Conservation (phyloP, 73 alveolate genomes). For the Stentor coeruleus region DNA sequence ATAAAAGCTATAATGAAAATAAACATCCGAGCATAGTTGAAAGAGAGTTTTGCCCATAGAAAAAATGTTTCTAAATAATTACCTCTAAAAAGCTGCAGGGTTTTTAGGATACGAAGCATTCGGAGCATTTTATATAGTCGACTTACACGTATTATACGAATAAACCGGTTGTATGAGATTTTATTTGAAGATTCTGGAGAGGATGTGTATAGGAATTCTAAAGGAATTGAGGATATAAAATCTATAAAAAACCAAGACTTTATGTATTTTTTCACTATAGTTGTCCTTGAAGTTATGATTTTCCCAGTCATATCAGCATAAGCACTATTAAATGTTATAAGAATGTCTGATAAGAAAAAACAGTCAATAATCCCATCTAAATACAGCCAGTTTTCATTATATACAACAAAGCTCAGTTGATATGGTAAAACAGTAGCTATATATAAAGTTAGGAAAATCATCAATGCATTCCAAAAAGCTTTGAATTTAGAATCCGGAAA, state of each 20-base stretch:
- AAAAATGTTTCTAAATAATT: background rate
- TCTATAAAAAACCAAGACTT: slow-evolving; percentile 32
- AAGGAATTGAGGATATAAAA: slow-evolving; percentile 25
- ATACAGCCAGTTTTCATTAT: background rate
- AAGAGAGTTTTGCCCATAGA: background rate
- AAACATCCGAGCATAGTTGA: background rate
- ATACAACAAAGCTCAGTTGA: background rate
- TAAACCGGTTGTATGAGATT: background rate
- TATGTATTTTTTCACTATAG: slow-evolving; percentile 16
- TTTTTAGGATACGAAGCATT: slow-evolving; percentile 4
- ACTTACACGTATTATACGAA: background rate
- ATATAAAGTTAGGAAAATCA: background rate
- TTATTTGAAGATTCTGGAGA: background rate
- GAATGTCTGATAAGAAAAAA: slow-evolving; percentile 14
- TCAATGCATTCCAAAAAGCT: background rate
- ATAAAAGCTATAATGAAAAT: background rate
- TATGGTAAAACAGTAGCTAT: background rate
- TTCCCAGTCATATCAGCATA: slow-evolving; percentile 26
- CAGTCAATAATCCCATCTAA: background rate
- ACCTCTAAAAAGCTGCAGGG: background rate
- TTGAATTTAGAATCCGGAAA: background rate
- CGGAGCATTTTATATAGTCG: slow-evolving; percentile 26
- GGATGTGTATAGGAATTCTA: background rate
- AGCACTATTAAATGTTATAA: slow-evolving; percentile 28
- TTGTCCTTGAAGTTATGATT: slow-evolving; percentile 25